Base-by-base conservation (phyloP, 345 rosid species). In the Pistacia vera region DNA sequence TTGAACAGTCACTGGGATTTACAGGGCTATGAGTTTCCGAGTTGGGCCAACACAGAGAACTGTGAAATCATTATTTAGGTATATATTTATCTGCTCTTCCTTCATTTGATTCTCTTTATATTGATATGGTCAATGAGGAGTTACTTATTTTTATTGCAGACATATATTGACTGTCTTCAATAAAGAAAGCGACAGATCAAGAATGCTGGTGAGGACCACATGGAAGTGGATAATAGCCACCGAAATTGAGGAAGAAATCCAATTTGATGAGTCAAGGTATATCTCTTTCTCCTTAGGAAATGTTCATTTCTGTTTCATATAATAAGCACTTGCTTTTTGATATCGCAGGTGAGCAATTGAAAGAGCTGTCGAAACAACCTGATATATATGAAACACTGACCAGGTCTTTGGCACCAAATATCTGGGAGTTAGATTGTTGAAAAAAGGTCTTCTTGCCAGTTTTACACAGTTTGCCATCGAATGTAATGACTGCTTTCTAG, bases 391-490 rank as follows among this genome's bases (percentile, higher is more conserved):
- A 92, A 81, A 91, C 84, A 77, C 82, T 93, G 75, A 91, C 94
- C 28, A 90, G 90, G 75, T 93, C 99, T 25, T 78, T 96, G 79
- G 99, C 98, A 69, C 98, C 93, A 17, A 93, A 93, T 70, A 93
- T 93, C 68, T 92, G 95, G 98, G 98, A 93, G 90, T 83, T 92
- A 70, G 99, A 93, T 86, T 97, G 93, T 81, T 90, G 44, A 92
- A 93, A 86, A 93, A 88, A 80, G 99, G 97, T 74, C 97, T 96
- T 68, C 92, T 93, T 51, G 97, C 80, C 97, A 96, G 95, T 98
- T 96, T 14, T 20, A 38, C 62, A 13, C 30, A 54, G 22, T 20
- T 44, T 65, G 52, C 60, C 59, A 6, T 11, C 65, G 49, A 61
- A 22, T 30, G 9, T 38, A 61, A 17, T 35, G 25, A 38, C 74